Evolutionary conservation across 208 protist species (phyloP), one percentile per base, ranked within the genome.

Genomic region (Trypanosoma boissoni): DNA sequence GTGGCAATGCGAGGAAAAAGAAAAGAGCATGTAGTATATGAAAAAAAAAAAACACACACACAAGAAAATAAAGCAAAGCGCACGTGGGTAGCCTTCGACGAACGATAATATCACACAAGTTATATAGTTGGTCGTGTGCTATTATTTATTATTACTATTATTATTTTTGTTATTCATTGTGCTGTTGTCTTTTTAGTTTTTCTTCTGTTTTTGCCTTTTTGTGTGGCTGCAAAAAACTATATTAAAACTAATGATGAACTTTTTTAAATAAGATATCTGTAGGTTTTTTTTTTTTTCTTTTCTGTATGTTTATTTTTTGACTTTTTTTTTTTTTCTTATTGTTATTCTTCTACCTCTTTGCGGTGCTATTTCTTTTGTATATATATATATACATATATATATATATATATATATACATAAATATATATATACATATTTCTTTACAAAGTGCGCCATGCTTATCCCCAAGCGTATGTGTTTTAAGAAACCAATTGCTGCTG

Each of bases 401-500:
- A 20, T 20, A 43, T 1, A 44, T 28, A 48, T 14, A 58, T 37
- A 58, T 34, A 43, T 52, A 42, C 12, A 43, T 52, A 16, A 45
- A 34, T 62, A 21, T 14, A 6, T 46, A 49, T 6, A 48, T 45
- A 23, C n/a, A 55, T 54, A 44, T 8, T 64, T 44, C 39, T 4
- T 64, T 21, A 6, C 9, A 21, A 52, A 26, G 26, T 16, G 58
- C 44, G 28, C 10, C 36, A 74, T 81, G 65, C 45, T 37, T 62
- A 68, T 76, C 16, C 84, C 85, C 3, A 69, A 63, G 24, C 48
- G 52, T 18, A 41, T 74, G 16, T 54, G 34, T 4, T 50, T 94
- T 24, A 69, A 80, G 16, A 63, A 67, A 18, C 57, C 68, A 28
- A 78, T 95, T 54, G 74, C 70, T 8, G 66, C 70, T 1, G 58